Conservation (phyloP, 768 basidiomycete genomes). For the Cytidiella melzeri region DNA sequence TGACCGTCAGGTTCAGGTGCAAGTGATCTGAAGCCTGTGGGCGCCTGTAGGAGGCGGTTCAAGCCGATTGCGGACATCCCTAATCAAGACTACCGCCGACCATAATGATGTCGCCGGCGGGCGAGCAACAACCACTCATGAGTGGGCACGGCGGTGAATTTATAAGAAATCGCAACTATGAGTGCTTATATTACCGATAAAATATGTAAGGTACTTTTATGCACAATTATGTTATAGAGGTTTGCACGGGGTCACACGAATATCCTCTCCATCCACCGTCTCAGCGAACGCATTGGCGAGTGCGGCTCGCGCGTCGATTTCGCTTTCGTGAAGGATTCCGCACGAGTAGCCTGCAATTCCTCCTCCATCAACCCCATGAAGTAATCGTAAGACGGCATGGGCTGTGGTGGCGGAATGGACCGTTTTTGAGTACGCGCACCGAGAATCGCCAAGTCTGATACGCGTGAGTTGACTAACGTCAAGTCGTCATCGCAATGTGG, state of each 20-base stretch:
- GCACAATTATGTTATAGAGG: neutral
- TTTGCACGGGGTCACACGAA: slow-evolving; percentile 9
- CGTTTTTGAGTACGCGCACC: neutral
- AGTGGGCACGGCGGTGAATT: too few relatives aligned
- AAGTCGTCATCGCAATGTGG: neutral
- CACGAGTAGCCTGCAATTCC: neutral
- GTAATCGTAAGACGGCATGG: slow-evolving; percentile 6
- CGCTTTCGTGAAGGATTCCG: neutral
- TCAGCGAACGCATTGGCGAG: slow-evolving; percentile 12
- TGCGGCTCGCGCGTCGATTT: slow-evolving; percentile 1
- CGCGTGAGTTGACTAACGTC: too few relatives aligned
- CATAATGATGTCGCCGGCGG: too few relatives aligned
- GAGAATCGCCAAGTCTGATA: neutral
- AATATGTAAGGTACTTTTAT: too few relatives aligned
- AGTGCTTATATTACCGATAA: too few relatives aligned
- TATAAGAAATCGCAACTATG: too few relatives aligned
- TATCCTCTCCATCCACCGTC: slow-evolving; percentile 16
- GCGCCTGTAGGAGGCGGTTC: too few relatives aligned
- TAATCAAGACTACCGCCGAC: too few relatives aligned
- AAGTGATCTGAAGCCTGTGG: too few relatives aligned
- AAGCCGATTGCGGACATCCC: too few relatives aligned
- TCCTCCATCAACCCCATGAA: neutral
- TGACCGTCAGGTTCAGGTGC: too few relatives aligned
- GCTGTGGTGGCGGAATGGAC: slow-evolving; percentile 4
- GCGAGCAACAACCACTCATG: too few relatives aligned